Percentiles rank a stretch among this genome's conserved stretches.
phyloP scores from a whole-genome alignment of 768 basidiomycete genomes.

The Serendipita sp. region DNA sequence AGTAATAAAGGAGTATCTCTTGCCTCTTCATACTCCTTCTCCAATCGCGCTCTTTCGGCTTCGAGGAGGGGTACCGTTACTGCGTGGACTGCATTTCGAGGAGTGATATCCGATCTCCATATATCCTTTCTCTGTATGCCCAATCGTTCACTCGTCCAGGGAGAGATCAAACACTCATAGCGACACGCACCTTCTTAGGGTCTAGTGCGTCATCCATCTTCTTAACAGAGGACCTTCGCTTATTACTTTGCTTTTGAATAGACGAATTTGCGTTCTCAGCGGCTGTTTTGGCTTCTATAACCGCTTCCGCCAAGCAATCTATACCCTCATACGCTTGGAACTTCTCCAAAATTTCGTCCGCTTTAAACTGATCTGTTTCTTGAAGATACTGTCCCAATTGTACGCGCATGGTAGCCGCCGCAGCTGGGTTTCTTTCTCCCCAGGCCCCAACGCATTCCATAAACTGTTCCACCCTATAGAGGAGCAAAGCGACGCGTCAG shows the following conservation, averaged over 20 bases:
- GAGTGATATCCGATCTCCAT: slow-evolving; percentile 51
- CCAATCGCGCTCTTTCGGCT: slow-evolving; percentile 18
- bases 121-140: slow-evolving; percentile 32
- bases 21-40: not conserved
- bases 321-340: slow-evolving; percentile 54
- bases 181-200: not conserved
- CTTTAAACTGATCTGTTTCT: slow-evolving; percentile 24
- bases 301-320: slow-evolving; percentile 51
- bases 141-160: slow-evolving; percentile 26
- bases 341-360: slow-evolving; percentile 52
- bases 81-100: slow-evolving; percentile 45
- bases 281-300: slow-evolving; percentile 44
- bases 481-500: not conserved
- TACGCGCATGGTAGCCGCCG: slow-evolving; percentile 1
- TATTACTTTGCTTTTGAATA: not conserved
- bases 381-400: not conserved
- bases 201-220: not conserved
- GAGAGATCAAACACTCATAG: not conserved
- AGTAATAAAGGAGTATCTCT: not conserved
- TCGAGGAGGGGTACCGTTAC: slow-evolving; percentile 45
- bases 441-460: not conserved
- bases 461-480: not conserved
- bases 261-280: not conserved
- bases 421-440: not conserved
- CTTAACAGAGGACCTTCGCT: not conserved